A percentile compares a stretch with the other conserved stretches of the same genome.
phyloP scores from a whole-genome alignment of 192 early-diverging fungal genomes.

The Backusella tuberculispora region DNA sequence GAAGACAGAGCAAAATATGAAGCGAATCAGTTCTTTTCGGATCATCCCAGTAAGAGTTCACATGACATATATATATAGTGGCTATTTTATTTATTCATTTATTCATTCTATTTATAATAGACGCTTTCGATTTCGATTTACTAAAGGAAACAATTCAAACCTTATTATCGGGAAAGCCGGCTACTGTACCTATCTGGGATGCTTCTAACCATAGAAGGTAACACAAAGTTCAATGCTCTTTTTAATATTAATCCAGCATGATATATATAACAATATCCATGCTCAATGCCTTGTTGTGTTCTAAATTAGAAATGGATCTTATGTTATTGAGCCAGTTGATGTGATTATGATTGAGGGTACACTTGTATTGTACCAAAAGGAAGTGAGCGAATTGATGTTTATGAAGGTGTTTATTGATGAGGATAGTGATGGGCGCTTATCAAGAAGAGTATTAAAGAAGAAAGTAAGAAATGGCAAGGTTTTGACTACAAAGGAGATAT shows the following conservation, averaged over 20 bases:
- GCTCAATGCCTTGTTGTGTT: neutral
- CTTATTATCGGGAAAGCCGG: constrained; percentile 52
- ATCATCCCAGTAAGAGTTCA: constrained; percentile 58
- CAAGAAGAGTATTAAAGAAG: constrained; percentile 45
- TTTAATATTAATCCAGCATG: neutral
- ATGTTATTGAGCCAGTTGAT: constrained; percentile 51
- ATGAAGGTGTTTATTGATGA: constrained; percentile 88
- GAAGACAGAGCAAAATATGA: constrained; percentile 56
- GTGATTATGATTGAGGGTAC: constrained; percentile 83
- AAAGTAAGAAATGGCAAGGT: constrained; percentile 34
- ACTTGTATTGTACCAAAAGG: constrained; percentile 70
- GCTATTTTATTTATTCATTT: constrained; percentile 30
- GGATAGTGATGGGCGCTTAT: constrained; percentile 79
- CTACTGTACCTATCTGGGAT: constrained; percentile 70
- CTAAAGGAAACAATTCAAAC: constrained; percentile 58
- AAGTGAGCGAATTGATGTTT: constrained; percentile 68
- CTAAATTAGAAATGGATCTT: constrained; percentile 24
- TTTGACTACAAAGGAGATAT: constrained; percentile 54
- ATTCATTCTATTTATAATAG: constrained; percentile 33
- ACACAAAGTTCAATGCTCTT: constrained; percentile 7
- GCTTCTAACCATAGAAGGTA: constrained; percentile 50
- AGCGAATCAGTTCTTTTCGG: constrained; percentile 62
- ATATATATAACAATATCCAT: neutral
- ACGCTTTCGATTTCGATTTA: constrained; percentile 78
- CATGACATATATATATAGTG: neutral